Percentiles rank a stretch among this genome's conserved stretches.
These are phyloP conservation scores for Fragaria nilgerrensis DNA, from an alignment of 306 rosid genomes.

Conservation along the genomic window DNA sequence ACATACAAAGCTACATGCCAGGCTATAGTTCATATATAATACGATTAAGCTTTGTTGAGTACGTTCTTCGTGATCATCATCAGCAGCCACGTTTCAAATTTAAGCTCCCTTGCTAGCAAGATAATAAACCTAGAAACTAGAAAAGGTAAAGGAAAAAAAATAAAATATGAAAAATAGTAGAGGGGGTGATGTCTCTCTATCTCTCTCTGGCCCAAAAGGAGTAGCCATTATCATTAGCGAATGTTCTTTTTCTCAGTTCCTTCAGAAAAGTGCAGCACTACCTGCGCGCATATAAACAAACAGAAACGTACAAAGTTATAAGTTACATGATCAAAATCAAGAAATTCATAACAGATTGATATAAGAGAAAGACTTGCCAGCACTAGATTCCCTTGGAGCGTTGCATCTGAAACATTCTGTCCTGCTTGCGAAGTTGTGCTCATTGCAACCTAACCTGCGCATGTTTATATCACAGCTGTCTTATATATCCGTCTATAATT, in stretches of 20 bases:
- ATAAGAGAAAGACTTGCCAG: conserved; percentile 25
- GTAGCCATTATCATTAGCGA: conserved; percentile 1
- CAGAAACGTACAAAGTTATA: neutral
- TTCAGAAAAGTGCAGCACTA: conserved; percentile 8
- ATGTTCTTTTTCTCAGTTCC: conserved; percentile 8
- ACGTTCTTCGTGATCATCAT: conserved; percentile 3
- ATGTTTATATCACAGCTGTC: neutral
- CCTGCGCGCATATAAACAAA: conserved; percentile 14
- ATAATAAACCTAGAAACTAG: conserved; percentile 9
- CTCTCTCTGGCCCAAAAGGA: conserved; percentile 9
- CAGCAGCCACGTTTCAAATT: conserved; percentile 1
- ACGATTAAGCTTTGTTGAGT: conserved; percentile 18
- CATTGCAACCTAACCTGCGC: conserved; percentile 78
- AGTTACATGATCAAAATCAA: neutral
- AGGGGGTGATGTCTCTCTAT: conserved; percentile 1
- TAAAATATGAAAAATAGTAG: neutral
- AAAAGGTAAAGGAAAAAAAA: neutral
- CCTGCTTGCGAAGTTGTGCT: conserved; percentile 84
- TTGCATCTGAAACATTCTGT: conserved; percentile 82
- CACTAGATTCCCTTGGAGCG: conserved; percentile 69
- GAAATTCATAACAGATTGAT: neutral
- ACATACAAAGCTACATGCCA: conserved; percentile 36
- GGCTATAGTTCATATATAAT: neutral
- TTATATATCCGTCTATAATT: too few species aligned
- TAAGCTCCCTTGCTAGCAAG: conserved; percentile 9